phyloP scores from a whole-genome alignment of 139 green algal species.

The Chlorella sp. region DNA sequence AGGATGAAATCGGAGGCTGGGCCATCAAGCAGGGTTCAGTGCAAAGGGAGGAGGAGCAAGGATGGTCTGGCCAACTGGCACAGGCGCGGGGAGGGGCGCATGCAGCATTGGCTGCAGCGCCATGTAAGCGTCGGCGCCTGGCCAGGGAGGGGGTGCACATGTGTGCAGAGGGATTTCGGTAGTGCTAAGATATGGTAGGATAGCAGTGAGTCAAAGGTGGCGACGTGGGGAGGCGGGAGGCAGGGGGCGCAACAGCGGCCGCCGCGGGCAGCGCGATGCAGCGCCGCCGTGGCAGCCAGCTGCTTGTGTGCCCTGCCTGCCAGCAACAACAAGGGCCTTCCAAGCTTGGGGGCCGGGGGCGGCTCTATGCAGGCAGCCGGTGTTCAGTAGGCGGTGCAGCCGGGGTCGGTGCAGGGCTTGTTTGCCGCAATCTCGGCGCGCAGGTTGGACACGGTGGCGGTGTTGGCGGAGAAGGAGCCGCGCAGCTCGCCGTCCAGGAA shows the following conservation, averaged over 20 bases:
- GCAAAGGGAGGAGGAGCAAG: not conserved
- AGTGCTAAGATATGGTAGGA: not conserved
- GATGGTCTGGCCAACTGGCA: not conserved
- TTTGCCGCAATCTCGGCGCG: slow-evolving; percentile 55
- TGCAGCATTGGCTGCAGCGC: not conserved
- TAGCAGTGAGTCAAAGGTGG: not conserved
- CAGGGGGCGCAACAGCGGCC: not conserved
- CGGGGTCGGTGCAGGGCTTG: slow-evolving; percentile 41
- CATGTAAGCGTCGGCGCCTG: not conserved
- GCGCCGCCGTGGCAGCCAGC: no score
- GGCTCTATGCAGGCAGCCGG: not conserved
- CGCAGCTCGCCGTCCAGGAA: slow-evolving; percentile 43
- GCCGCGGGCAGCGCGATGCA: no score
- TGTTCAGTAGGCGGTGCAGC: slow-evolving; percentile 14
- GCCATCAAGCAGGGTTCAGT: not conserved
- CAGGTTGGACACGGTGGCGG: slow-evolving; percentile 59
- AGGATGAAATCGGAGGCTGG: not conserved
- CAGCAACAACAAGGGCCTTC: no score
- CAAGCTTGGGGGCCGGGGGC: no score
- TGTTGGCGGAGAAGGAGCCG: slow-evolving; percentile 65
- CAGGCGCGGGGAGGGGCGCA: not conserved
- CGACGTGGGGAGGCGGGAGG: not conserved
- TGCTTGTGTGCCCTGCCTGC: no score
- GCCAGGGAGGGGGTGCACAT: not conserved
- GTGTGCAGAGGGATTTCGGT: not conserved